phyloP scores from a whole-genome alignment of 305 asterid genomes.

The Fraxinus sp. region DNA sequence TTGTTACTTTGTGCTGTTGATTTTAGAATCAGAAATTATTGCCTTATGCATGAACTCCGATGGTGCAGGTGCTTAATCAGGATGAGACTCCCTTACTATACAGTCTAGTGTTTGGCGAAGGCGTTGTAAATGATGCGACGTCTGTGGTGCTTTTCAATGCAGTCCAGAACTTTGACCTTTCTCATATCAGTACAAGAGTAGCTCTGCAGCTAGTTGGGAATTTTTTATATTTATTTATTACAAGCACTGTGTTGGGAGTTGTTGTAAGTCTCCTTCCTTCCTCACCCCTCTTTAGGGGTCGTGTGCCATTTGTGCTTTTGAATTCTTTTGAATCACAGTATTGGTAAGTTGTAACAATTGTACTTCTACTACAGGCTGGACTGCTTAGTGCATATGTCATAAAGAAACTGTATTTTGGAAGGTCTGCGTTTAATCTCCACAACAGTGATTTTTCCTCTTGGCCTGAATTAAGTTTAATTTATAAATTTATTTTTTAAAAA shows the following conservation, averaged over 20 bases:
- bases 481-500: background rate
- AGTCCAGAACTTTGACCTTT: constrained; percentile 57
- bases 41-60: constrained; percentile 18
- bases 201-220: constrained; percentile 51
- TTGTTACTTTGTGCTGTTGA: constrained; percentile 15
- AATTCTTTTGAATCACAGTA: background rate
- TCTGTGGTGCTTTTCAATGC: constrained; percentile 74
- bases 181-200: constrained; percentile 37
- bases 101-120: constrained; percentile 64
- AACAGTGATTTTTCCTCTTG: background rate
- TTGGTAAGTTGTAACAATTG: constrained; percentile 16
- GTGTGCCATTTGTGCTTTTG: constrained; percentile 3
- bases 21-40: constrained; percentile 1
- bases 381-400: constrained; percentile 65
- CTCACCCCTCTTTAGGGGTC: background rate
- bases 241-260: constrained; percentile 59
- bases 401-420: constrained; percentile 73
- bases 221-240: constrained; percentile 49
- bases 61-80: constrained; percentile 56
- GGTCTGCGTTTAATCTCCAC: constrained; percentile 33
- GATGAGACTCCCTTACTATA: constrained; percentile 62
- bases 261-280: constrained; percentile 38
- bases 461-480: background rate
- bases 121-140: constrained; percentile 69
- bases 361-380: constrained; percentile 50